phyloP scores from a whole-genome alignment of 331 rosid genomes.

The Cydonia oblonga region DNA sequence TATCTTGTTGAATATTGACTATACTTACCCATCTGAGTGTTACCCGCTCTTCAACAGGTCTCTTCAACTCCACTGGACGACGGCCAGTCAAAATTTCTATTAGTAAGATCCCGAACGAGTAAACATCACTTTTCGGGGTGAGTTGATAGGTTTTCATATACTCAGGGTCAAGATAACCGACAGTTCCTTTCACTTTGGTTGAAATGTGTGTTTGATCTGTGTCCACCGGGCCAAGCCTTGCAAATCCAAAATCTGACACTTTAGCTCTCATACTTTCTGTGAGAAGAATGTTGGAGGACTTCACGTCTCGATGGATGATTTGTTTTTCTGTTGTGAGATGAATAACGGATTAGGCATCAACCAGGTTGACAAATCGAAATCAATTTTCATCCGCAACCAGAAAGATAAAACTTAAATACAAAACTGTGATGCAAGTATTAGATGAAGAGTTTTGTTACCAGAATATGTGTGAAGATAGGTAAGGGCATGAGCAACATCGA shows the following conservation, averaged over 20 bases:
- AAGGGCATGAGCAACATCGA: conserved; percentile 93
- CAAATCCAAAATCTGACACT: conserved; percentile 97
- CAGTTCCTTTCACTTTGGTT: conserved; percentile 94
- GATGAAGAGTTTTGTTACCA: conserved; percentile 37
- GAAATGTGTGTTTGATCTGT: conserved; percentile 76
- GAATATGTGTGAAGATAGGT: conserved; percentile 84
- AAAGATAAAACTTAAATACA: not conserved
- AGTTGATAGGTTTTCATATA: conserved; percentile 90
- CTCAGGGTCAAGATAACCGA: conserved; percentile 93
- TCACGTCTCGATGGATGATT: conserved; percentile 91
- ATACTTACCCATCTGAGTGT: conserved; percentile 90
- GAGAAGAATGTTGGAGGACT: conserved; percentile 90
- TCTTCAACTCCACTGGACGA: conserved; percentile 85
- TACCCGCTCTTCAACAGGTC: conserved; percentile 56
- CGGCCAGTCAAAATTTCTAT: conserved; percentile 77
- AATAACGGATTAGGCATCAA: conserved; percentile 15
- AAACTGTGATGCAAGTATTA: not conserved
- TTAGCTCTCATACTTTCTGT: conserved; percentile 94
- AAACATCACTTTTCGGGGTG: conserved; percentile 89
- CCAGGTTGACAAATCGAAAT: not conserved
- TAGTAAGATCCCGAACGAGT: conserved; percentile 87
- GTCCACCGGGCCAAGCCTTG: conserved; percentile 69
- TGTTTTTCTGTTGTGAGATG: conserved; percentile 58
- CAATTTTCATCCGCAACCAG: not conserved
- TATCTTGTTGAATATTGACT: no score